A percentile compares a stretch with the other conserved stretches of the same genome.
These are phyloP conservation scores for Obba rivulosa DNA, from an alignment of 768 basidiomycete species.

Conservation along the genomic window DNA sequence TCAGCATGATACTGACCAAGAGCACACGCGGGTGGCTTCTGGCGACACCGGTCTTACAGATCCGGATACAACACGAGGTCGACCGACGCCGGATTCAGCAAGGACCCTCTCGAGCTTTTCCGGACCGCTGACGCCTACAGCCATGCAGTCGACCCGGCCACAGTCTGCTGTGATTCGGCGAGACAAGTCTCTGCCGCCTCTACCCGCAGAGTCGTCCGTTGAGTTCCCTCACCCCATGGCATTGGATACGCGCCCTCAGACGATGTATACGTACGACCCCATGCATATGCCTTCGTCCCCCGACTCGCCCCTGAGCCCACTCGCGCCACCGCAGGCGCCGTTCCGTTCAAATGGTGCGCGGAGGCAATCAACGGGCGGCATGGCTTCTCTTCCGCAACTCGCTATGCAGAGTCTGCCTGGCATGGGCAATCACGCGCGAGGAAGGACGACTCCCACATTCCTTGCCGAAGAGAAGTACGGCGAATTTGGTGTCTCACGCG, in stretches of 20 bases:
- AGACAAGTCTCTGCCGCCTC: constrained; percentile 76
- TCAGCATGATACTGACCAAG: constrained; percentile 37
- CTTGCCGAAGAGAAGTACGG: constrained; percentile 41
- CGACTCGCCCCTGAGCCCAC: constrained; percentile 39
- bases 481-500: constrained; percentile 68
- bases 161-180: constrained; percentile 32
- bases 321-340: constrained; percentile 57
- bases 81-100: constrained; percentile 20
- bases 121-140: constrained; percentile 18
- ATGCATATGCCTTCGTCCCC: constrained; percentile 42
- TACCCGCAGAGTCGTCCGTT: constrained; percentile 46
- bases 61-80: constrained; percentile 19
- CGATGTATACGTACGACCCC: constrained; percentile 58
- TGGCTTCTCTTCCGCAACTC: constrained; percentile 51
- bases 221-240: constrained; percentile 21
- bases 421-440: constrained; percentile 13
- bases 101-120: constrained; percentile 15
- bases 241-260: constrained; percentile 54
- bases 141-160: constrained; percentile 12
- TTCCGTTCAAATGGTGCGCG: constrained; percentile 55
- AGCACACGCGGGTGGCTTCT: constrained; percentile 24
- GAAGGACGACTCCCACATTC: constrained; percentile 14
- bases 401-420: constrained; percentile 46
- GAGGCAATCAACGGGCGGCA: constrained; percentile 74
- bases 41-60: constrained; percentile 17